Base-by-base conservation (phyloP, 2,329 filamentous ascomycete genomes). In the Pestalotiopsis sp. region DNA sequence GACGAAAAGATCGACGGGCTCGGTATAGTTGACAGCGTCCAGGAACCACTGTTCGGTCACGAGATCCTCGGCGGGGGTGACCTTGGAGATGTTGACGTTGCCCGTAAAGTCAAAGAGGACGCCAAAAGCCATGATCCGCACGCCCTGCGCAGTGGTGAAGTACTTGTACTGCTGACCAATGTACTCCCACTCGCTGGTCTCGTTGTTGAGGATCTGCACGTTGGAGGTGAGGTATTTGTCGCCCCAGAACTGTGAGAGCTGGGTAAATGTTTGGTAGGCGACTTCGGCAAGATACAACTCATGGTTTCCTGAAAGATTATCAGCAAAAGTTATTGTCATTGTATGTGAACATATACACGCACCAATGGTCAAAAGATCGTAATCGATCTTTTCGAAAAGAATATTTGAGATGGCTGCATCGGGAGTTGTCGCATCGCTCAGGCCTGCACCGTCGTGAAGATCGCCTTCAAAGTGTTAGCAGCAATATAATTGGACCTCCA, bases 211-310 rank as follows among this genome's bases (percentile, higher is more conserved):
- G 61, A 83, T 80, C 73, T 84, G 80, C 59, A 84, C 83, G 67
- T 84, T 84, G 70, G 82, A 84, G 2, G 82, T 84, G 67, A 84
- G 73, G 60, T 84, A 84, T 40, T 76, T 80, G 65, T 84, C 81
- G 25, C 81, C 82, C 79, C 82, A 92, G 69, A 85, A 83, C 67
- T 84, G 85, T 49, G 87, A 85, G 72, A 91, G 90, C 65, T 88
- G 83, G 70, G 81, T 81, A 75, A 90, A 88, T 11, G 87, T 87
- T 73, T 91, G 85, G 70, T 90, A 90, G 1, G 90, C 86, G 65
- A 91, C 85, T 38, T 88, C 85, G 11, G 86, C 85, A 11, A 89
- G 83, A 74, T 91, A 91, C 6, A 92, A 84, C 78, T 92, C 90
- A 72, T 92, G 90, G 75, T 92, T 91, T 2, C 88, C 77, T 78